These are phyloP conservation scores for Podila horticola DNA, from an alignment of 192 early-diverging fungal species.

Conservation along the genomic window DNA sequence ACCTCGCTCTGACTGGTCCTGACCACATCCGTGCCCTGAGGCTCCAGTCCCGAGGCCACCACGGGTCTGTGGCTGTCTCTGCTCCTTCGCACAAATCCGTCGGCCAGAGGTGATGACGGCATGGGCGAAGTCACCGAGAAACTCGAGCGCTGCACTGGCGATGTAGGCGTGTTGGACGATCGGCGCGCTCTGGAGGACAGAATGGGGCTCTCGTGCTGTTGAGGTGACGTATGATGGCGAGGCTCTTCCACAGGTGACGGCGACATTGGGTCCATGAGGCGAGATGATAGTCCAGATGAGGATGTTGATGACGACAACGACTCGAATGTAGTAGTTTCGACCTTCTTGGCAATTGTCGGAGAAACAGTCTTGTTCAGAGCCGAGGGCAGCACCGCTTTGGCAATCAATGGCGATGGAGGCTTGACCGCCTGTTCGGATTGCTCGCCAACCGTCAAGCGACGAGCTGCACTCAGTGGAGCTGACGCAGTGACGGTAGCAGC, in stretches of 20 bases:
- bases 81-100: slow-evolving; percentile 27
- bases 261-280: background rate
- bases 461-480: background rate
- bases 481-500: slow-evolving; percentile 8
- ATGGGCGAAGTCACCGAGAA: background rate
- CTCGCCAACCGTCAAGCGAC: slow-evolving; percentile 4
- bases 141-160: background rate
- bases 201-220: background rate
- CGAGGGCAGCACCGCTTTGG: background rate
- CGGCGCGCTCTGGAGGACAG: background rate
- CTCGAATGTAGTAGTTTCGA: background rate
- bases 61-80: slow-evolving; percentile 8
- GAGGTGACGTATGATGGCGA: background rate
- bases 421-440: background rate
- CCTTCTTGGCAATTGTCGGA: slow-evolving; percentile 2
- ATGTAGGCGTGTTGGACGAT: background rate
- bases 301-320: background rate
- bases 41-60: background rate
- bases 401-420: slow-evolving; percentile 8
- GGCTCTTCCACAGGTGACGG: background rate
- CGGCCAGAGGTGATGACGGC: slow-evolving; percentile 7
- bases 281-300: background rate
- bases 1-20: slow-evolving; percentile 38
- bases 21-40: slow-evolving; percentile 13
- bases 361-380: slow-evolving; percentile 14